A percentile compares a stretch with the other conserved stretches of the same genome.
phyloP scores from a whole-genome alignment of 805 yeast species.

The Candida pseudofarinosa region DNA sequence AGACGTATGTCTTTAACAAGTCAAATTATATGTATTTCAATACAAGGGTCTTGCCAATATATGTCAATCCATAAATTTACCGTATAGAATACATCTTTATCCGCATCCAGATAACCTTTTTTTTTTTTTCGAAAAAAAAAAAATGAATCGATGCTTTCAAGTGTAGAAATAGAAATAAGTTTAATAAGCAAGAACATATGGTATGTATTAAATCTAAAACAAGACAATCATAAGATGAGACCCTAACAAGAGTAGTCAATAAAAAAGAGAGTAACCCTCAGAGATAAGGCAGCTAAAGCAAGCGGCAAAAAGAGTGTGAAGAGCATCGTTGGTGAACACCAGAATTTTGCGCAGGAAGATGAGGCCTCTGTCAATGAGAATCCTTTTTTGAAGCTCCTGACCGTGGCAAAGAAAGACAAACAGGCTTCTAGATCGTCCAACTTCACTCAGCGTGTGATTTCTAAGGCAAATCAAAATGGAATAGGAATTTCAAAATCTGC shows the following conservation, averaged over 20 bases:
- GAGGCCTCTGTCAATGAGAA: conserved; percentile 27
- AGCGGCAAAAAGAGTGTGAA: conserved; percentile 14
- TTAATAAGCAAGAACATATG: background rate
- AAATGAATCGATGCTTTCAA: background rate
- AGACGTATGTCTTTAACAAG: too few relatives aligned
- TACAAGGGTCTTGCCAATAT: too few relatives aligned
- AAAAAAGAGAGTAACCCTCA: conserved; percentile 32
- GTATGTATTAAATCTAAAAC: conserved; percentile 9
- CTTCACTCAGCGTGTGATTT: conserved; percentile 26
- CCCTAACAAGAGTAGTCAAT: conserved; percentile 18
- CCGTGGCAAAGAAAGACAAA: conserved; percentile 52
- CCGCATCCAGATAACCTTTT: too few relatives aligned
- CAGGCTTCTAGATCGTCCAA: conserved; percentile 36
- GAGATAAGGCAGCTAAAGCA: conserved; percentile 26
- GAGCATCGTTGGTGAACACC: conserved; percentile 25
- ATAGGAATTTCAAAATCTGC: conserved; percentile 63
- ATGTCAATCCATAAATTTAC: too few relatives aligned
- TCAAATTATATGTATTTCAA: too few relatives aligned
- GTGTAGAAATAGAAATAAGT: too few relatives aligned
- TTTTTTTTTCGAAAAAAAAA: too few relatives aligned
- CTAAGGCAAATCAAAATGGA: conserved; percentile 30
- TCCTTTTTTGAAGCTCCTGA: conserved; percentile 51
- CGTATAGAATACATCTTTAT: too few relatives aligned
- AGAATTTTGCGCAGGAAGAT: conserved; percentile 12
- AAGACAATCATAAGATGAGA: too few relatives aligned